phyloP scores from a whole-genome alignment of 1,139 yeast species.

The Pichia sp. region DNA sequence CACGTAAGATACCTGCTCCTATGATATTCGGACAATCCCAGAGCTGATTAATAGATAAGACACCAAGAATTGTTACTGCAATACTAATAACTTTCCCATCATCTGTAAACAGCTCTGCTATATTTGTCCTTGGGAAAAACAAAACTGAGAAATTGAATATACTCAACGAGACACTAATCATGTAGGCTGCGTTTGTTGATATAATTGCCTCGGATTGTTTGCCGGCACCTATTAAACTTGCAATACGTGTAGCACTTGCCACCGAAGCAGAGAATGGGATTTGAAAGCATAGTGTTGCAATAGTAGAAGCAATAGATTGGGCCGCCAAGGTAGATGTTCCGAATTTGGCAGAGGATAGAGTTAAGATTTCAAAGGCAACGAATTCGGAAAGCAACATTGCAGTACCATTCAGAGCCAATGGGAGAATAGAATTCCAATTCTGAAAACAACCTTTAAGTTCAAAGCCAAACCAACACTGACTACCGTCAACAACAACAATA shows the following conservation, averaged over 20 bases:
- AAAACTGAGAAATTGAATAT: slow-evolving; percentile 27
- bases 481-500: slow-evolving; percentile 25
- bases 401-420: slow-evolving; percentile 39
- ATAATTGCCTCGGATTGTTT: slow-evolving; percentile 29
- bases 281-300: slow-evolving; percentile 39
- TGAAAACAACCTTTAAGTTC: slow-evolving; percentile 26
- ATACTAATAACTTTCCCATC: slow-evolving; percentile 24
- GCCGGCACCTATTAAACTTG: slow-evolving; percentile 36
- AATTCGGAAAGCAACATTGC: slow-evolving; percentile 43
- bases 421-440: slow-evolving; percentile 24
- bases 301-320: slow-evolving; percentile 39
- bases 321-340: slow-evolving; percentile 42
- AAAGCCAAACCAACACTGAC: slow-evolving; percentile 37
- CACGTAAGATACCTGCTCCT: slow-evolving; percentile 37
- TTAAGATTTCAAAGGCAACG: slow-evolving; percentile 40
- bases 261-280: slow-evolving; percentile 41
- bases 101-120: slow-evolving; percentile 27
- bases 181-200: slow-evolving; percentile 31
- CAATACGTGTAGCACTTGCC: slow-evolving; percentile 40
- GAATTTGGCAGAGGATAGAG: slow-evolving; percentile 38
- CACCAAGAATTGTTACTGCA: slow-evolving; percentile 21
- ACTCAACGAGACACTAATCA: slow-evolving; percentile 29
- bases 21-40: slow-evolving; percentile 39
- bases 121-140: slow-evolving; percentile 24
- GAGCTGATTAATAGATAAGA: slow-evolving; percentile 35